Conservation (phyloP, 148 eudicot genomes). For the Amaranthus cruentus region DNA sequence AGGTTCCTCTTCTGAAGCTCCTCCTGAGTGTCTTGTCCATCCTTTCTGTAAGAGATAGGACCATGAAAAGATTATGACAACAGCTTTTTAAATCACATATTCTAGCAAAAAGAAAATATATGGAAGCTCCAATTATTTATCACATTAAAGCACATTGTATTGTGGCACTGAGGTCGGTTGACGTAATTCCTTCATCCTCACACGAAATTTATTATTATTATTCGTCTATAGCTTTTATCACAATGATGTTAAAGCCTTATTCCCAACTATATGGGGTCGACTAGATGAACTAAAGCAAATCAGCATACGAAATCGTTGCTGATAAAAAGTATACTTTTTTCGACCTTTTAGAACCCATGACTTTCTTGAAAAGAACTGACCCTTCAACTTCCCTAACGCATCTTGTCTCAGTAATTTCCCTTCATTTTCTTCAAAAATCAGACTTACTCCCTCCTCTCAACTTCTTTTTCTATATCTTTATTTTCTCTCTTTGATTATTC, state of each 20-base stretch:
- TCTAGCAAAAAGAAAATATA: background rate
- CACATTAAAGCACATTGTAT: background rate
- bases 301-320: too few species aligned
- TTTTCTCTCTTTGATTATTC: too few species aligned
- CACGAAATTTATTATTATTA: background rate
- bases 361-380: too few species aligned
- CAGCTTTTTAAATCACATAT: background rate
- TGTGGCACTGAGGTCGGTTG: background rate
- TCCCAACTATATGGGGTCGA: too few species aligned
- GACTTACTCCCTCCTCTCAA: too few species aligned
- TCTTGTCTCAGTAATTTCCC: too few species aligned
- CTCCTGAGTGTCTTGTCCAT: conserved; percentile 85
- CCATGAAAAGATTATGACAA: conserved; percentile 3
- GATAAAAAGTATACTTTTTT: too few species aligned
- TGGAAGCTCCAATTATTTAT: background rate
- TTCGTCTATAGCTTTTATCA: background rate
- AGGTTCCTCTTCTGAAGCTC: conserved; percentile 81
- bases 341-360: too few species aligned
- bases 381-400: too few species aligned
- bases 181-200: background rate
- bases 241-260: background rate
- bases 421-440: too few species aligned
- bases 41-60: conserved; percentile 42
- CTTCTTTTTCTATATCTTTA: too few species aligned
- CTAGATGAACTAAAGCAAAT: too few species aligned